Evolutionary conservation across 2,329 filamentous ascomycete species (phyloP), one percentile per base, ranked within the genome.

Genomic region (Mariannaea elegans): DNA sequence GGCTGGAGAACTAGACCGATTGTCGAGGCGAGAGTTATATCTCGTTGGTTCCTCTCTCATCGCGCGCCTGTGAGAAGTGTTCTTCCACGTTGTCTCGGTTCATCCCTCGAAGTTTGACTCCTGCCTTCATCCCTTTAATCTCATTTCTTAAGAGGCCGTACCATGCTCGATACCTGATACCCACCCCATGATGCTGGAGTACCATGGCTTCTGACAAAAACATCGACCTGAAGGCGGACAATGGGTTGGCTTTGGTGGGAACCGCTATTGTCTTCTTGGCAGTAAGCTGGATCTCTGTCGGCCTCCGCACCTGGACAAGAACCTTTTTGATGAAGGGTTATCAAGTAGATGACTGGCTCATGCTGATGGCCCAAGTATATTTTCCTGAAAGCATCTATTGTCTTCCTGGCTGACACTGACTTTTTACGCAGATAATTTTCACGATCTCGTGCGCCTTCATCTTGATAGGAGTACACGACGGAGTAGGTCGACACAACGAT

Each of bases 291-390:
- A 53, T 81, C 12, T 77, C 80, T 24, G 76, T 82, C 34, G 67
- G 71, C 13, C 68, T 83, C 41, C 74, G 81, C 55, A 75, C 71
- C n/a, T 82, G 81, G 67, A 81, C 80, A 12, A 74, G 80, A 57
- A 72, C 71, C 5, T 71, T 77, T 19, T 67, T 83, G 62, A 82
- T 78, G 61, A 80, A 78, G 34, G 73, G 73, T 50, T 81, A 83
- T 55, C 76, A 81, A 65, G 61, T 73, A n/a, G 82, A 85, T 69
- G 82, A 85, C 73, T 84, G 82, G 81, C 73, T 84, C 62, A 84
- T 85, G 81, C 62, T 84, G 41, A 65, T 78, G 57, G 77, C 78
- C 27, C 81, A 82, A 74, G 81, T 83, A 71, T 7, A 75, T 57
- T 19, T 12, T 24, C 13, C 4, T 9, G 9, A 27, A 27, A 5